Base-by-base conservation (phyloP, 805 yeast genomes). In the Ogataea glucozyma region DNA sequence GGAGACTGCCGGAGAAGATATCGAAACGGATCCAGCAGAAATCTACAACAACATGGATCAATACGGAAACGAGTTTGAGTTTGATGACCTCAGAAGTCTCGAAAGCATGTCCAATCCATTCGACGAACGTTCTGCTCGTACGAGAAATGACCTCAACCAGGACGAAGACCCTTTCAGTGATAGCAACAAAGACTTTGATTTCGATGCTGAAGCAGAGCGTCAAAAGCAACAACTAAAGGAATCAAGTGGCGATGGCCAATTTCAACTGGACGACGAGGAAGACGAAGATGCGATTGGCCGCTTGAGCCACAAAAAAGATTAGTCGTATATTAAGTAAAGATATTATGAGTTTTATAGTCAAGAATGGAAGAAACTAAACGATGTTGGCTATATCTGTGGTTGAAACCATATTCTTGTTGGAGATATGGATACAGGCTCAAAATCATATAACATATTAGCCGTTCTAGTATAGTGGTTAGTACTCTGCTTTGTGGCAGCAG, bases 11-110 rank as follows among this genome's bases (percentile, higher is more conserved):
- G 89, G 79, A 31, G 85, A 41, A 2, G 52, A 42, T 14, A 54
- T 54, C 26, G 53, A 49, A 4, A 48, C 52, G 9, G 54, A 56
- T 6, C 54, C 57, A 20, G 53, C 53, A 36, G 50, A 51, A n/a
- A 46, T 59, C 10, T 57, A 48, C 48, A 48, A 52, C 34, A 60
- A 58, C 34, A 47, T 58, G 39, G 65, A 59, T 14, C 65, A 65
- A 31, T 63, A 52, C 40, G 80, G 78, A n/a, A 73, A 73, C 38
- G 83, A 78, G 52, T 78, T 78, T 55, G 83, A 78, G 52, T 71
- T 78, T 49, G 83, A 78, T 50, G 83, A 78, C 54, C 62, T 78
- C 42, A 71, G 79, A 26, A 70, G 78, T 52, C 58, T 77, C 55
- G 77, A 79, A 46, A 69, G 73, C 46, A 62, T 65, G 17, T 52